Conservation (phyloP, 2,329 filamentous ascomycete species). For the Hirsutella rhossiliensis region DNA sequence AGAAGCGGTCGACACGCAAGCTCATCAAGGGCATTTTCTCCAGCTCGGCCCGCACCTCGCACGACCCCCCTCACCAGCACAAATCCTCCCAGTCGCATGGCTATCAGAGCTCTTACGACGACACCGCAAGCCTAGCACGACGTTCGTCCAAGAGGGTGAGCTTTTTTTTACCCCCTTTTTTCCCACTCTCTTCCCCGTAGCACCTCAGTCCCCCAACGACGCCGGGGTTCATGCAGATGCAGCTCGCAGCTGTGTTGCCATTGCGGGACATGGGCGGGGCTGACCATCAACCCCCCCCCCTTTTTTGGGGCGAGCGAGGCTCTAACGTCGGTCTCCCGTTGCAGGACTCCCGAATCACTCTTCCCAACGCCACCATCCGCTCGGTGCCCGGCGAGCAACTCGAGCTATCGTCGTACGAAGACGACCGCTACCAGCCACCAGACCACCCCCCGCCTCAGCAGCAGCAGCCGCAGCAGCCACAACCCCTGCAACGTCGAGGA, state of each 20-base stretch:
- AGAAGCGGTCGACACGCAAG: constrained; percentile 40
- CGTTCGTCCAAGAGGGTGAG: constrained; percentile 46
- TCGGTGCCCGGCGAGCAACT: constrained; percentile 30
- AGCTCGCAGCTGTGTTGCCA: constrained; percentile 22
- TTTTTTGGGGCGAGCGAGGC: constrained; percentile 23
- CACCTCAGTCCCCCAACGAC: constrained; percentile 12
- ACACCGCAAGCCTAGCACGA: constrained; percentile 34
- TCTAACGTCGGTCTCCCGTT: constrained; percentile 26
- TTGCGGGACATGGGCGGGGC: constrained; percentile 28
- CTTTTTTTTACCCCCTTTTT: constrained; percentile 16
- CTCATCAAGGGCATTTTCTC: constrained; percentile 44
- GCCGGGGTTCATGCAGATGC: constrained; percentile 5
- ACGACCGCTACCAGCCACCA: constrained; percentile 24
- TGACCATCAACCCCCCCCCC: not conserved
- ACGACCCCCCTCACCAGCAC: constrained; percentile 12
- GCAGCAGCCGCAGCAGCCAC: constrained; percentile 19
- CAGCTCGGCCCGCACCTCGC: constrained; percentile 18
- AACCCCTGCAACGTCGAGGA: constrained; percentile 10
- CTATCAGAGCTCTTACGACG: constrained; percentile 31
- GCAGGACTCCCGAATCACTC: constrained; percentile 25
- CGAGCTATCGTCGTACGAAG: constrained; percentile 34
- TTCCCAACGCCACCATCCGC: constrained; percentile 29
- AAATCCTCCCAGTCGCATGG: constrained; percentile 8
- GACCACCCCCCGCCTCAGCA: constrained; percentile 11
- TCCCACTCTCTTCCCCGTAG: constrained; percentile 27